Evolutionary conservation across 1,284 basidiomycete species (phyloP).

Genomic region (Pisolithus thermaeus): DNA sequence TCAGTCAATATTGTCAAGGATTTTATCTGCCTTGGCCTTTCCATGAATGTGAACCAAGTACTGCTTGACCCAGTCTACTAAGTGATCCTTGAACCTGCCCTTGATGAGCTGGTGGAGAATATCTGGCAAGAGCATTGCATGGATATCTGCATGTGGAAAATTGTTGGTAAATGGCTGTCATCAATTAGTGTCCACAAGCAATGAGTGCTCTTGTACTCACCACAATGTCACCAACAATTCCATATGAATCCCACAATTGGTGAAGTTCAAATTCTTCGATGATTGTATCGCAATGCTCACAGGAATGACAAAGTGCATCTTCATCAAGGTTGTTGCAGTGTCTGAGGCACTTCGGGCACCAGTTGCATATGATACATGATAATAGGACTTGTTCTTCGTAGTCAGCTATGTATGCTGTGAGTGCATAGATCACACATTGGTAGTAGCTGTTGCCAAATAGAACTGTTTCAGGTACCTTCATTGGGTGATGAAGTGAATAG

Average conservation of each 20-base stretch:
- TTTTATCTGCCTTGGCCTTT: conserved; percentile 8
- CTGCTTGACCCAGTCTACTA: neutral
- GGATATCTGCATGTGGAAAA: neutral
- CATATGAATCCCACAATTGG: conserved; percentile 1
- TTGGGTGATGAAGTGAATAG: neutral
- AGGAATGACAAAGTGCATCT: neutral
- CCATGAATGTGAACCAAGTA: neutral
- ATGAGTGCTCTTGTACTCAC: neutral
- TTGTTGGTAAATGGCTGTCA: conserved; percentile 9
- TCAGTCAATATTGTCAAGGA: conserved; percentile 1
- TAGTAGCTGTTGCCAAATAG: conserved; percentile 4
- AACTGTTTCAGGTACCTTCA: conserved; percentile 4
- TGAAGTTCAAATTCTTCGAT: neutral
- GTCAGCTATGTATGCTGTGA: conserved; percentile 11
- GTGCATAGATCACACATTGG: conserved; percentile 5
- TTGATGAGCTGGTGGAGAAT: no score
- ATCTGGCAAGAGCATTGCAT: no score
- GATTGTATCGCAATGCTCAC: conserved; percentile 5
- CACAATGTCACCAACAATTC: conserved; percentile 4
- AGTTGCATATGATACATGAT: conserved; percentile 4
- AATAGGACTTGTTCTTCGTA: conserved; percentile 9
- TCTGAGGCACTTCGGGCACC: conserved; percentile 6
- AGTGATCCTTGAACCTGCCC: neutral
- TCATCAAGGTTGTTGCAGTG: neutral
- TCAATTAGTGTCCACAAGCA: neutral